Evolutionary conservation across 345 rosid species (phyloP).

Genomic region (Dipteronia sinensis): DNA sequence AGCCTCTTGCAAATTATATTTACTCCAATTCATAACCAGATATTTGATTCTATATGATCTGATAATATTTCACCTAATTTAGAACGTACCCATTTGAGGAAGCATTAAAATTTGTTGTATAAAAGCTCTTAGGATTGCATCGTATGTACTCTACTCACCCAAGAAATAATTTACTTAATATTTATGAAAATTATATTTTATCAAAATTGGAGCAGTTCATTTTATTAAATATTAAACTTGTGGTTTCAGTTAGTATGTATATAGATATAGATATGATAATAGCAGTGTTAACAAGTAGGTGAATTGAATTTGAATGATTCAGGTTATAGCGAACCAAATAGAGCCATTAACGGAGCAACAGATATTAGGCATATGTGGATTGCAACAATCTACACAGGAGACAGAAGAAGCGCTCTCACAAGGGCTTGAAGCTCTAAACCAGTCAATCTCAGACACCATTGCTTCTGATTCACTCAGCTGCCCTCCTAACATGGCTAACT

Average conservation of each 20-base stretch:
- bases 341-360: conserved; percentile 94
- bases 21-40: background rate
- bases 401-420: conserved; percentile 92
- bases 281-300: background rate
- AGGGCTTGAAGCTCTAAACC: conserved; percentile 83
- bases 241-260: too few relatives aligned
- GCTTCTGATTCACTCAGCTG: conserved; percentile 78
- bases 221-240: too few relatives aligned
- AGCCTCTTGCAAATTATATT: background rate
- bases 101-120: too few relatives aligned
- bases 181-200: too few relatives aligned
- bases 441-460: conserved; percentile 81
- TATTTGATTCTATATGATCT: background rate
- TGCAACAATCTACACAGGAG: conserved; percentile 90
- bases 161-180: too few relatives aligned
- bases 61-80: background rate
- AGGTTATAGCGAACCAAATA: conserved; percentile 71
- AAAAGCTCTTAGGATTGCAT: too few relatives aligned
- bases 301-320: background rate
- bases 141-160: too few relatives aligned
- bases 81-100: background rate
- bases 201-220: too few relatives aligned
- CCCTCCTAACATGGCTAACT: conserved; percentile 83
- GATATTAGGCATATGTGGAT: conserved; percentile 76
- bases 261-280: too few relatives aligned